Base-by-base conservation (phyloP, 2,329 filamentous ascomycete genomes). In the Harringtonia lauricola region DNA sequence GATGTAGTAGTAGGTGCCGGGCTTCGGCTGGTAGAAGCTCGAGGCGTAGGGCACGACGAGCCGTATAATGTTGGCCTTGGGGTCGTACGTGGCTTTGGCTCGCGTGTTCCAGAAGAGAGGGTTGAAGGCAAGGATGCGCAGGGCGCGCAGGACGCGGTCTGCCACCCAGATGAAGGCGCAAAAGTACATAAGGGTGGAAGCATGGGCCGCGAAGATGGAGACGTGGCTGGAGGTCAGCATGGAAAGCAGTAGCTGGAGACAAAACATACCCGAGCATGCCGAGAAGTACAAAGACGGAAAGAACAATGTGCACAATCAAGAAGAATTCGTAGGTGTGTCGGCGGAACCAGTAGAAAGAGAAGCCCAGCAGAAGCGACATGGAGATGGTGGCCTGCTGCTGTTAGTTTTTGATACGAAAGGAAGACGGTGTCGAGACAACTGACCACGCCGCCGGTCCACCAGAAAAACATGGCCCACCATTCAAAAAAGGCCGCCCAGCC, bases 251-350 rank as follows among this genome's bases (percentile, higher is more conserved):
- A 10, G n/a, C n/a, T n/a, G n/a, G n/a, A n/a, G n/a, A n/a, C n/a
- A n/a, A n/a, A n/a, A 26, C 10, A 26, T 26, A 49, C 47, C 39
- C 39, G 3, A 46, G 14, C 39, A 51, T 45, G 31, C 61, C 67
- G 1, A 64, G 57, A 3, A 73, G 40, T 8, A 62, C 54, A 3
- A 71, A 39, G 13, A 67, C 51, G 0, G 67, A 58, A 0, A 71
- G 39, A 3, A 59, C 40, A 21, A 72, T 62, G 36, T 73, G 70
- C 9, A 54, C 47, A 7, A 62, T 49, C 0, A 73, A 56, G 48
- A 74, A 73, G 0, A 66, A 26, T 47, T 76, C 72, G 47, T 76
- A 81, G n/a, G 65, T 63, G 10, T 64, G 64, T 8, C 68, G 64
- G 0, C 74, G 65, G 17, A 77, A 58, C 55, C 66, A 73, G 47